A percentile compares a stretch with the other conserved stretches of the same genome.
phyloP scores from a whole-genome alignment of 352 stramenopile species.

The Phytopythium helicoides region DNA sequence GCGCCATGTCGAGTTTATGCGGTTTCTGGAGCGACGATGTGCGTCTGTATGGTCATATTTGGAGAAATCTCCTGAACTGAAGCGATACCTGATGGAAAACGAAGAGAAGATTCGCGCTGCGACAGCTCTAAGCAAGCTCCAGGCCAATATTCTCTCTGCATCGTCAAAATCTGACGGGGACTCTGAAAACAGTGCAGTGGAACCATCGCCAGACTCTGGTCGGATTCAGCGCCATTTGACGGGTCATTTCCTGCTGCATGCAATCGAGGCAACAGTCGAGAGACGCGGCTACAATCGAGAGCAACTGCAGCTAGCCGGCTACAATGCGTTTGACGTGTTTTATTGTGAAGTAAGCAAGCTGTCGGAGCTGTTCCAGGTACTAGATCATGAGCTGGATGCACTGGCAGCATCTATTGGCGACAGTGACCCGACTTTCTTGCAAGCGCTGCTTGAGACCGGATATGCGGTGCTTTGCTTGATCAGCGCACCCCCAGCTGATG shows the following conservation, averaged over 20 bases:
- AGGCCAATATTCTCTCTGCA: constrained; percentile 48
- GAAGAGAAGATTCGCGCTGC: constrained; percentile 78
- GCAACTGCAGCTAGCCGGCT: constrained; percentile 73
- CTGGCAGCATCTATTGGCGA: constrained; percentile 54
- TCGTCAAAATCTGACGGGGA: background rate
- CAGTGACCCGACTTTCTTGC: constrained; percentile 56
- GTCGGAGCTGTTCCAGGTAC: constrained; percentile 52
- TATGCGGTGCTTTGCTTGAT: constrained; percentile 75
- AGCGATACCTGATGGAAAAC: constrained; percentile 53
- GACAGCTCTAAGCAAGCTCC: constrained; percentile 75
- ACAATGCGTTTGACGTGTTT: constrained; percentile 87
- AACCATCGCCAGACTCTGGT: constrained; percentile 14
- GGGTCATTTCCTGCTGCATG: constrained; percentile 64
- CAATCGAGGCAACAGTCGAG: constrained; percentile 72
- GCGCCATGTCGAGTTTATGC: constrained; percentile 54
- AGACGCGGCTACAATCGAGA: constrained; percentile 75
- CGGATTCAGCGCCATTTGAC: constrained; percentile 40
- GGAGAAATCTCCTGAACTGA: constrained; percentile 44
- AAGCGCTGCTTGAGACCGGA: constrained; percentile 58
- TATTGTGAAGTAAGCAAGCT: constrained; percentile 87
- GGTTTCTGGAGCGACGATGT: constrained; percentile 68
- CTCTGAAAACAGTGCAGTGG: constrained; percentile 2
- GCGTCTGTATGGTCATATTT: constrained; percentile 59
- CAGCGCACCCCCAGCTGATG: constrained; percentile 19
- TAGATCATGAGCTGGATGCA: constrained; percentile 57